These are phyloP conservation scores for Coffea humblotiana DNA, from an alignment of 305 asterid species.

Conservation along the genomic window DNA sequence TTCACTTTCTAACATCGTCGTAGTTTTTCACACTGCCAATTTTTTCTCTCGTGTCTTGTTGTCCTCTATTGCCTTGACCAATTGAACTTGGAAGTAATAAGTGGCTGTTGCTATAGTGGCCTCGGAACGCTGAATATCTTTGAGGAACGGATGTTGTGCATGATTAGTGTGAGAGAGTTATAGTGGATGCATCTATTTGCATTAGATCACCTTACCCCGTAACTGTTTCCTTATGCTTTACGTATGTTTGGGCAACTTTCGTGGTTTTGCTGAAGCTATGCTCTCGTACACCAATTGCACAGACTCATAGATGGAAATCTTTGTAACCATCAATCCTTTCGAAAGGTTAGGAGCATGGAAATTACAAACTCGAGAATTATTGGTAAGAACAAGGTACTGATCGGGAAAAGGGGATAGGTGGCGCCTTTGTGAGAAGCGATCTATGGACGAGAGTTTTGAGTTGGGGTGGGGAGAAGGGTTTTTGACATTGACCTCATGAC, in stretches of 20 bases:
- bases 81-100: not conserved
- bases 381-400: not conserved
- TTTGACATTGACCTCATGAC: too few species aligned
- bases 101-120: not conserved
- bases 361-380: not conserved
- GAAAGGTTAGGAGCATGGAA: not conserved
- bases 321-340: not conserved
- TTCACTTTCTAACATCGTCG: not conserved
- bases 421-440: too few species aligned
- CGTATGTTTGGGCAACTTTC: not conserved
- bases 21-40: not conserved
- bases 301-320: not conserved
- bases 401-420: too few species aligned
- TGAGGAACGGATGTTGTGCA: not conserved
- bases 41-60: not conserved
- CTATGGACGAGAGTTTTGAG: too few species aligned
- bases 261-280: not conserved
- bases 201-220: not conserved
- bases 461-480: too few species aligned
- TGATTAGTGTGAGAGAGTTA: not conserved
- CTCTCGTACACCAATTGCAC: not conserved
- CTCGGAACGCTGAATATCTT: not conserved
- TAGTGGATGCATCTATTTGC: not conserved
- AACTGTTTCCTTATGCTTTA: not conserved
- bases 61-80: not conserved